Conservation (phyloP, 176 grass and related monocot species). For the bread wheat (Triticum aestivum) region DNA sequence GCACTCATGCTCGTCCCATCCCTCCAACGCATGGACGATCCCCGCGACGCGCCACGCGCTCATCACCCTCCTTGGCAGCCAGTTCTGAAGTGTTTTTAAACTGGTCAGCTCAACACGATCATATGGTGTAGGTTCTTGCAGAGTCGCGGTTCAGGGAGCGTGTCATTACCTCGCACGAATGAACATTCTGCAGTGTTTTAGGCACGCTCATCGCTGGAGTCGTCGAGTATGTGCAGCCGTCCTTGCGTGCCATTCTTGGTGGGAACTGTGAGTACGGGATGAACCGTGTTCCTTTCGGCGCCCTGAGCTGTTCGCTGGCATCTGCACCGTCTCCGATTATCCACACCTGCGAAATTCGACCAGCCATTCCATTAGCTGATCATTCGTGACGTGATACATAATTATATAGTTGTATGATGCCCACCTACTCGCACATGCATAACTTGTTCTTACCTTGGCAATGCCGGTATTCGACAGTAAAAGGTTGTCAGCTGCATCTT, state of each 20-base stretch:
- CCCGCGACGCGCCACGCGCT: slow-evolving; percentile 80
- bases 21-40: slow-evolving; percentile 79
- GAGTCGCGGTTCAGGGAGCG: neutral
- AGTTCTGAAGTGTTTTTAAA: slow-evolving; percentile 53
- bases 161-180: slow-evolving; percentile 73
- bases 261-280: slow-evolving; percentile 82
- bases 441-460: slow-evolving; percentile 49
- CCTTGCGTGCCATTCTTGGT: slow-evolving; percentile 56
- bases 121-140: neutral
- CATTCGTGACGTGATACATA: neutral
- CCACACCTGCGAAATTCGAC: slow-evolving; percentile 63
- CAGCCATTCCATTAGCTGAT: neutral
- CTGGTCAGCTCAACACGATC: neutral
- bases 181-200: slow-evolving; percentile 73
- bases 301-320: slow-evolving; percentile 55
- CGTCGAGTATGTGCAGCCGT: slow-evolving; percentile 61
- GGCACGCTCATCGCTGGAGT: slow-evolving; percentile 80
- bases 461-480: slow-evolving; percentile 48
- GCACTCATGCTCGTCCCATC: slow-evolving; percentile 66
- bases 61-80: slow-evolving; percentile 95
- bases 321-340: slow-evolving; percentile 70
- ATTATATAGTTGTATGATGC: neutral
- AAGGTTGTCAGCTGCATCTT: slow-evolving; percentile 49
- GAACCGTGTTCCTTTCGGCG: slow-evolving; percentile 68
- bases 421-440: neutral